Conservation (phyloP, 345 rosid genomes). For the Salix suchowensis region DNA sequence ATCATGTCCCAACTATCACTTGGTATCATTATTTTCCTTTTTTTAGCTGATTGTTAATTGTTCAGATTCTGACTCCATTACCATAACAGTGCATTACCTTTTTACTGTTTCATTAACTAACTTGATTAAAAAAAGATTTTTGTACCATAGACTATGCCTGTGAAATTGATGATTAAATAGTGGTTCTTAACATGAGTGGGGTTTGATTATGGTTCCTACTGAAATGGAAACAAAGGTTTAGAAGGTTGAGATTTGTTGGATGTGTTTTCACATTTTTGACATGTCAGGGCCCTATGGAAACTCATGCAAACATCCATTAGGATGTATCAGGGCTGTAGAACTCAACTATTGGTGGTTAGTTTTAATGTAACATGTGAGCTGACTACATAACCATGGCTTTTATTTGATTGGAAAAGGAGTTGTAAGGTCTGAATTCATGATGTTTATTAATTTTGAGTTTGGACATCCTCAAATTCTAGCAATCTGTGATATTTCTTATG, state of each 20-base stretch:
- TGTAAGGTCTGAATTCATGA: neutral
- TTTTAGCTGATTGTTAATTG: neutral
- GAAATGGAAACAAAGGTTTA: neutral
- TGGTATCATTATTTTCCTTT: constrained; percentile 37
- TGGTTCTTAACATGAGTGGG: neutral
- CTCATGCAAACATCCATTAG: neutral
- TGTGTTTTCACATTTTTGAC: neutral
- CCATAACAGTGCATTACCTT: neutral
- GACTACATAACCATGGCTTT: neutral
- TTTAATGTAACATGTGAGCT: neutral
- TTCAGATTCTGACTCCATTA: neutral
- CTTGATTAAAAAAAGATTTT: neutral
- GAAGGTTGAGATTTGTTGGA: constrained; percentile 1
- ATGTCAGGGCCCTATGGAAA: neutral
- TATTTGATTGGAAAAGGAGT: neutral
- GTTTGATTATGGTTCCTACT: neutral
- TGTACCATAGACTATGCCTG: neutral
- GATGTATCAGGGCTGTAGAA: neutral
- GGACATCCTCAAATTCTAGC: neutral
- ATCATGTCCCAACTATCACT: constrained; percentile 51
- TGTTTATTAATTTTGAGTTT: neutral
- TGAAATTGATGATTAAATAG: neutral
- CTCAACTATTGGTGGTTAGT: neutral
- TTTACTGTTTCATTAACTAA: neutral
- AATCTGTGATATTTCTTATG: neutral